Evolutionary conservation across 208 protist genomes (phyloP), one percentile per base, ranked within the genome.

Genomic region (Crithidia fasciculata): DNA sequence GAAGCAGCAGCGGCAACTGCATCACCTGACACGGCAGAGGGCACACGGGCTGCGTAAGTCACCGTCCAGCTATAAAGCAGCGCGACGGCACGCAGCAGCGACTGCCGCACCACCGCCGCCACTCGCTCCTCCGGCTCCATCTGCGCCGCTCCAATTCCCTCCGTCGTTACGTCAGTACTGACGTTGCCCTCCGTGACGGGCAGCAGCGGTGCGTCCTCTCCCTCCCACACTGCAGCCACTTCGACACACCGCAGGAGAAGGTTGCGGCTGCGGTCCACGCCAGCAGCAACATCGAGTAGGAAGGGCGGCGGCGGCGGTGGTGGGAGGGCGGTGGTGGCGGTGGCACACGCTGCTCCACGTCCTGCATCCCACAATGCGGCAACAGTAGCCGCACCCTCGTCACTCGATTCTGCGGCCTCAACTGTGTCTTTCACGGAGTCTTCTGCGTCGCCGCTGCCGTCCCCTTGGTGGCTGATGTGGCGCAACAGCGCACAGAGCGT

Each of bases 41-140:
- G n/a, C n/a, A n/a, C n/a, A n/a, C n/a, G n/a, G n/a, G n/a, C n/a
- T n/a, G n/a, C n/a, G n/a, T n/a, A n/a, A n/a, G n/a, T 37, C 19
- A 39, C 18, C 2, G 41, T 61, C 65, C 65, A 70, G 59, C 18
- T 19, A 41, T 78, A 78, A 3, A 78, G 65, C 8, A 63, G 50
- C 47, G 47, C 47, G n/a, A 78, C 43, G 18, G 59, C 18, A 28
- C 28, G 7, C 36, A 66, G 44, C 58, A 72, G n/a, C 10, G 47
- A 56, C 12, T 56, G 13, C 5, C 54, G 66, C 36, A 78, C 66
- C 0, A 16, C 19, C 36, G 72, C 37, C 8, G 73, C 65, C 15
- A 56, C 18, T 52, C 10, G 13, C 60, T 78, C 73, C 19, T 41
- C 58, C 0, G 43, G 59, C 4, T 1, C 40, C 3, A 60, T 19